Conservation (phyloP, 169 alveolate genomes). For the Eimeria praecox region DNA sequence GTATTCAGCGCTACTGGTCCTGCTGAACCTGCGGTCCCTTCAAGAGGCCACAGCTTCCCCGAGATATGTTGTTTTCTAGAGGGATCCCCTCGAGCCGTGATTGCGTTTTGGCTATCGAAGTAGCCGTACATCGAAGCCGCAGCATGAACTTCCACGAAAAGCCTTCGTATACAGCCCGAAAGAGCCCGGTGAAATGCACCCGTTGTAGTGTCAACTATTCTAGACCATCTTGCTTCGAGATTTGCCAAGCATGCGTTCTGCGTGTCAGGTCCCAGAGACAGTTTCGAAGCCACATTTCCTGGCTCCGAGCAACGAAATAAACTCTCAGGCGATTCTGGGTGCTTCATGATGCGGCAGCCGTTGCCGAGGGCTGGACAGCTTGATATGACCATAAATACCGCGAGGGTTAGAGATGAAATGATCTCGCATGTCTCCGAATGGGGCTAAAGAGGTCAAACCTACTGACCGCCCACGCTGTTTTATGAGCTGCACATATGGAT, state of each 20-base stretch:
- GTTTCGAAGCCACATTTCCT: not conserved
- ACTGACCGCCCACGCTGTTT: not conserved
- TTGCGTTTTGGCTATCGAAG: not conserved
- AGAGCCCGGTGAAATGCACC: not conserved
- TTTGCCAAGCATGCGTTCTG: not conserved
- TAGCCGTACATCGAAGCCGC: slow-evolving; percentile 46
- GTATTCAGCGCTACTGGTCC: not conserved
- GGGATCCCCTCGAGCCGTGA: not conserved
- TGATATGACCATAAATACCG: not conserved
- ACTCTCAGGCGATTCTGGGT: not conserved
- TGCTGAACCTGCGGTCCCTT: not conserved
- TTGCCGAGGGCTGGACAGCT: not conserved
- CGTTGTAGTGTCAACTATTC: not conserved
- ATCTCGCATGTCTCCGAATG: not conserved
- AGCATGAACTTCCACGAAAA: not conserved
- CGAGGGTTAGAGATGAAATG: not conserved
- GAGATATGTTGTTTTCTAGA: not conserved
- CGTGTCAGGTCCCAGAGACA: not conserved
- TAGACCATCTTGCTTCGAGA: slow-evolving; percentile 3
- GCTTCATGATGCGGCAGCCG: not conserved
- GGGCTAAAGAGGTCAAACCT: not conserved
- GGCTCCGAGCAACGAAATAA: not conserved
- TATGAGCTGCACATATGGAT: not conserved
- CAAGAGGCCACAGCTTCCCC: slow-evolving; percentile 10
- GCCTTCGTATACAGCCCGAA: slow-evolving; percentile 1